Conservation (phyloP, 768 basidiomycete genomes). For the Leccinum longicurvipes region DNA sequence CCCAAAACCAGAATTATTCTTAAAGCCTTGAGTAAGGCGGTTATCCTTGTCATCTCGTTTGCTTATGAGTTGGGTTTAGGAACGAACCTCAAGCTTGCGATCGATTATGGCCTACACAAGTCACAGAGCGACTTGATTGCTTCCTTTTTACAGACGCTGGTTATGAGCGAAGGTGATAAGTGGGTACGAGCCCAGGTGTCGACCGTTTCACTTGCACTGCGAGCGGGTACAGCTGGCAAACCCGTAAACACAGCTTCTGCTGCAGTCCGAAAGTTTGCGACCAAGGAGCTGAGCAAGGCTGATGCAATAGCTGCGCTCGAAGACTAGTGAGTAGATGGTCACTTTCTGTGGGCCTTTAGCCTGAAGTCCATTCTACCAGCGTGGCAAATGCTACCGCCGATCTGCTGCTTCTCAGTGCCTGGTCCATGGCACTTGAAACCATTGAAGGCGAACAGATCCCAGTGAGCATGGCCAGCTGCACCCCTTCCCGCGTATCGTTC, state of each 20-base stretch:
- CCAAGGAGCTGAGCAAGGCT: slow-evolving; percentile 77
- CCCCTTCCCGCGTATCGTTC: neutral
- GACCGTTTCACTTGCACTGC: slow-evolving; percentile 66
- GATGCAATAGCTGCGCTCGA: slow-evolving; percentile 78
- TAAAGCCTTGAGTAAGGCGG: slow-evolving; percentile 70
- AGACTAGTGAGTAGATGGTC: slow-evolving; percentile 72
- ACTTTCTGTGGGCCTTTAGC: neutral
- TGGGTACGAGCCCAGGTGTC: slow-evolving; percentile 78
- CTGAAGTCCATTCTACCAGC: slow-evolving; percentile 35
- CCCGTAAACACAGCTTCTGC: slow-evolving; percentile 75
- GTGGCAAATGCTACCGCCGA: slow-evolving; percentile 90
- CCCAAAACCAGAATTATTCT: slow-evolving; percentile 66
- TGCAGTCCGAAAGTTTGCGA: slow-evolving; percentile 84
- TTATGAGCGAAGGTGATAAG: slow-evolving; percentile 94
- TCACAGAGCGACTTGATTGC: slow-evolving; percentile 83
- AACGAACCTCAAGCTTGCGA: slow-evolving; percentile 86
- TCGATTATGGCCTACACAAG: slow-evolving; percentile 80
- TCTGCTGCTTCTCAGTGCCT: slow-evolving; percentile 76
- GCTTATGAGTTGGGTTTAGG: slow-evolving; percentile 67
- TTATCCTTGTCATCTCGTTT: slow-evolving; percentile 74
- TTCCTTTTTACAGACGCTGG: slow-evolving; percentile 88
- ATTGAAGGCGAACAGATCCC: slow-evolving; percentile 68
- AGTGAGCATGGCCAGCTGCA: slow-evolving; percentile 38
- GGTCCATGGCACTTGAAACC: slow-evolving; percentile 61
- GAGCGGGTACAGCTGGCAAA: slow-evolving; percentile 59